Conservation (phyloP, 495 filamentous ascomycete genomes). For the Bombardia bombarda region DNA sequence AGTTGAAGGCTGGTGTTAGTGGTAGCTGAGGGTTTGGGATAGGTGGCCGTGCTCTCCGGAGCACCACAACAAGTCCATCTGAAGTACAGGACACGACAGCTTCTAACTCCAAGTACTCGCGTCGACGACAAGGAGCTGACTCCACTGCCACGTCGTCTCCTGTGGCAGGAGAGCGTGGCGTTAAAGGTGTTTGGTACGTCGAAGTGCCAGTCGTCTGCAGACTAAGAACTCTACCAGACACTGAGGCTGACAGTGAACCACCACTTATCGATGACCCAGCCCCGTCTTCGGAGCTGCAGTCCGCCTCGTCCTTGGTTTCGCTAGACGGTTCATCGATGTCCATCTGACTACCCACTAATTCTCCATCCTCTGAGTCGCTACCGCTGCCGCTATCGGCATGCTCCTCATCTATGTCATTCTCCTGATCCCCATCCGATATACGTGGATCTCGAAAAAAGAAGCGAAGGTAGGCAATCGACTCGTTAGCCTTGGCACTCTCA, state of each 20-base stretch:
- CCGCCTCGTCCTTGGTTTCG: too few species aligned
- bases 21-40: conserved; percentile 50
- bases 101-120: conserved; percentile 57
- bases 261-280: neutral
- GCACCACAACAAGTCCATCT: conserved; percentile 77
- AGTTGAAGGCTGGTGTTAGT: conserved; percentile 36
- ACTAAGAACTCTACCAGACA: neutral
- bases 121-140: neutral
- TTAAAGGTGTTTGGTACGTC: conserved; percentile 1
- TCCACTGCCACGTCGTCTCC: neutral
- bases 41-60: conserved; percentile 65
- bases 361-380: conserved; percentile 20
- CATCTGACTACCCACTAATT: neutral
- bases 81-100: conserved; percentile 88
- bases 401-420: conserved; percentile 12
- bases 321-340: too few species aligned
- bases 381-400: neutral
- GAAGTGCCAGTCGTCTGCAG: neutral
- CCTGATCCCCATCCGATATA: conserved; percentile 23
- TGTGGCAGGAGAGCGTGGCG: conserved; percentile 5
- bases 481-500: conserved; percentile 84
- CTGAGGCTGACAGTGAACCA: neutral
- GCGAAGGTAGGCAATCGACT: conserved; percentile 88
- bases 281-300: neutral
- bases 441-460: conserved; percentile 78